A percentile compares a stretch with the other conserved stretches of the same genome.
Conservation (phyloP, 2,329 filamentous ascomycete species). For the Fusarium abutilonis region DNA sequence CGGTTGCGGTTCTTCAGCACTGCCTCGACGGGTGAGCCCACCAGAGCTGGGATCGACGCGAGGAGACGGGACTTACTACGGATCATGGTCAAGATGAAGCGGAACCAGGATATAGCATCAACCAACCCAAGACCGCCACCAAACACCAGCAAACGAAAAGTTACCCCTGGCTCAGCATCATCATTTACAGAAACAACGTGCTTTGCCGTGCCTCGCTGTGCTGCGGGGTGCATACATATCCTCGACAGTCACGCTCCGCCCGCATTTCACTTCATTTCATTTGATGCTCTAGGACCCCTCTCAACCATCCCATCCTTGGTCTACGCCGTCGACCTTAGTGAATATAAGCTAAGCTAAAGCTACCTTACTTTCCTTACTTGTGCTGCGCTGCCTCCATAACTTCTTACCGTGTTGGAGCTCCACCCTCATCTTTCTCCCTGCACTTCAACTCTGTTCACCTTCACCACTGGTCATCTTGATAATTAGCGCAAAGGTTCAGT, state of each 20-base stretch:
- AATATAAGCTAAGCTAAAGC: constrained; percentile 30
- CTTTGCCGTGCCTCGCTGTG: constrained; percentile 29
- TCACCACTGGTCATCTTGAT: constrained; percentile 28
- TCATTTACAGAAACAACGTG: constrained; percentile 44
- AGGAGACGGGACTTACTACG: constrained; percentile 30
- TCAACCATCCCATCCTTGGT: constrained; percentile 22
- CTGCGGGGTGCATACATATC: constrained; percentile 43
- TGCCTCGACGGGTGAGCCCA: constrained; percentile 47
- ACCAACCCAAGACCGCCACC: constrained; percentile 19
- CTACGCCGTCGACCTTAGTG: constrained; percentile 26
- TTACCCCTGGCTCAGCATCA: constrained; percentile 42
- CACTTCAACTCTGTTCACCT: constrained; percentile 25
- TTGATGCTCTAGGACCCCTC: constrained; percentile 33
- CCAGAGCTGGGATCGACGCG: constrained; percentile 40
- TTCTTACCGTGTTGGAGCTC: constrained; percentile 22
- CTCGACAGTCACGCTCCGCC: constrained; percentile 41
- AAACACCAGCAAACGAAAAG: constrained; percentile 21
- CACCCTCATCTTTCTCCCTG: constrained; percentile 34
- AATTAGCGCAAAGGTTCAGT: constrained; percentile 35
- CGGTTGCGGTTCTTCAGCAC: constrained; percentile 38
- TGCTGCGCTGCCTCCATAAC: constrained; percentile 23
- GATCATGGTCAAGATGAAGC: constrained; percentile 35
- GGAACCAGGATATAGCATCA: constrained; percentile 35
- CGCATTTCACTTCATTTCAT: constrained; percentile 33
- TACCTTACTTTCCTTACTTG: constrained; percentile 21